These are phyloP conservation scores for Fusarium brevicatenulatum DNA, from an alignment of 2,329 filamentous ascomycete species.

Conservation along the genomic window DNA sequence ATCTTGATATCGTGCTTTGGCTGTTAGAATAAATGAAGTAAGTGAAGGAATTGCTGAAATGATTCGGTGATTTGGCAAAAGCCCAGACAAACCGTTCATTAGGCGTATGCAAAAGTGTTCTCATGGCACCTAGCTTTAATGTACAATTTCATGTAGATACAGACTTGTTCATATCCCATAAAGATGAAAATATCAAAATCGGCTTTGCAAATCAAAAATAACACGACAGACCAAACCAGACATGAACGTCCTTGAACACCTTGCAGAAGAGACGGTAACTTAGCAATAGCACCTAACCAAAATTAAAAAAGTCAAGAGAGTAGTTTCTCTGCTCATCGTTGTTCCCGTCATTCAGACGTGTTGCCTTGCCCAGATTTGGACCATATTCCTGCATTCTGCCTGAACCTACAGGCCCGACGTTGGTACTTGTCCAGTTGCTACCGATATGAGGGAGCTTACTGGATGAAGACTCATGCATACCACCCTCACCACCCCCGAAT, in stretches of 20 bases:
- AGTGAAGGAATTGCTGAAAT: background rate
- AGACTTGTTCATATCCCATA: background rate
- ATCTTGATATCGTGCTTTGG: background rate
- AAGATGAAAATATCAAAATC: background rate
- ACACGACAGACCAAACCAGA: background rate
- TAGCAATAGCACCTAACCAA: conserved; percentile 29
- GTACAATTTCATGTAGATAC: background rate
- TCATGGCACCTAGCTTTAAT: background rate
- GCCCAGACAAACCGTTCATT: background rate
- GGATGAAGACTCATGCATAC: background rate
- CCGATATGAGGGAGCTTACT: conserved; percentile 13
- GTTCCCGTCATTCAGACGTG: conserved; percentile 26
- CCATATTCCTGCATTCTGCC: conserved; percentile 49
- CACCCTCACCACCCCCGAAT: background rate
- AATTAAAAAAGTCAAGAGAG: conserved; percentile 54
- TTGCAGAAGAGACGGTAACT: conserved; percentile 1
- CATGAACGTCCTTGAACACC: conserved; percentile 13
- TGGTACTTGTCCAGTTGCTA: conserved; percentile 24
- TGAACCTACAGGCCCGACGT: conserved; percentile 39
- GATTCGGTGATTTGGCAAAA: background rate
- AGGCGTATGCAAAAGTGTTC: background rate
- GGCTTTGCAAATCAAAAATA: background rate
- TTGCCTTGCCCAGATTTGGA: conserved; percentile 44
- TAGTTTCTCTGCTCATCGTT: conserved; percentile 45
- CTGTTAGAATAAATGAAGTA: background rate